These are phyloP conservation scores for Alnus rubra DNA, from an alignment of 306 rosid genomes.

Conservation along the genomic window DNA sequence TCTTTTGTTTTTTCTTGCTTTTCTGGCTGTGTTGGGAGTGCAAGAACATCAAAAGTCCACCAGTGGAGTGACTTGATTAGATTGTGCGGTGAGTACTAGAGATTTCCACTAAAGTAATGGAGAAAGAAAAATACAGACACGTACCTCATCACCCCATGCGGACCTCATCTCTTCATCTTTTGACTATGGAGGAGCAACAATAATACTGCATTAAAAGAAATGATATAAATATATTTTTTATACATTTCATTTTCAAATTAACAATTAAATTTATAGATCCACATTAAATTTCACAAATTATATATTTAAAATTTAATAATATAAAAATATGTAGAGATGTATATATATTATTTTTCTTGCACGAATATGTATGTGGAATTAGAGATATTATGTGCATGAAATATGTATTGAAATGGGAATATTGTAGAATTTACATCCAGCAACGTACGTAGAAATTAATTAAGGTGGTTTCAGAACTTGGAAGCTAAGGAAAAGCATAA, in stretches of 20 bases:
- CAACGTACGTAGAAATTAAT: no score
- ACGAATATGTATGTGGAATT: not conserved
- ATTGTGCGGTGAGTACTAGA: conserved; percentile 25
- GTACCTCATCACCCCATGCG: conserved; percentile 12
- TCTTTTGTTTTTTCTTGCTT: conserved; percentile 19
- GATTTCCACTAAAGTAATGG: conserved; percentile 24
- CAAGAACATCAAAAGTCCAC: conserved; percentile 24
- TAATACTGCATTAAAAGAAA: no score
- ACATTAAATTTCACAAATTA: no score
- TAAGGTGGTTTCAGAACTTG: not conserved
- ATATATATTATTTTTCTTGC: no score
- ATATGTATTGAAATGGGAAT: no score
- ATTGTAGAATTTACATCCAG: not conserved
- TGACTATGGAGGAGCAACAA: conserved; percentile 37
- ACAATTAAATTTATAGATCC: no score
- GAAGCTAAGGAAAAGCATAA: not conserved
- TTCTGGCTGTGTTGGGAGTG: conserved; percentile 36
- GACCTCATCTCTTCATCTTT: not conserved
- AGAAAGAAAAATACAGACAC: conserved; percentile 2
- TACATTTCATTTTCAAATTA: no score
- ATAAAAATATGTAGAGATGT: no score
- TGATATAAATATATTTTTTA: no score
- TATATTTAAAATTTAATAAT: no score
- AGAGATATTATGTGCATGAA: no score
- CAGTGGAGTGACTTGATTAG: conserved; percentile 25